Base-by-base conservation (phyloP, 2,329 filamentous ascomycete genomes). In the Scolecobasidium constrictum region DNA sequence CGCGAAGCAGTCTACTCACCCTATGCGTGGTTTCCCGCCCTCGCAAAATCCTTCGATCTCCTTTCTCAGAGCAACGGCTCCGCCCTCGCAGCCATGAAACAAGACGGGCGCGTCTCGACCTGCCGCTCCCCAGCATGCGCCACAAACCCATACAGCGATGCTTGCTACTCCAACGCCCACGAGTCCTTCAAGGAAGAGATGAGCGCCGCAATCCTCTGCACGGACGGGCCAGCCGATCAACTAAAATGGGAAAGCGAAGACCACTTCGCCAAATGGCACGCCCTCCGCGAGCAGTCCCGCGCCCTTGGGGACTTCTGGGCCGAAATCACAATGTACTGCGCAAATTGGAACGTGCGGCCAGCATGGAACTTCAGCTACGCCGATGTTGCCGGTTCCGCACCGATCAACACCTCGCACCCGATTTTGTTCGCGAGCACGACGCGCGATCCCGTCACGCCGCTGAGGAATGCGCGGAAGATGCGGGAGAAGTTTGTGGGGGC, bases 221-320 rank as follows among this genome's bases (percentile, higher is more conserved):
- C 66, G 11, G 60, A 60, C 5, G 44, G 56, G 2, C 26, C 37
- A 5, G 36, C 28, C 34, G 21, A 20, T 33, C 46, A 9, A 47
- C 49, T 4, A 41, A 47, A 40, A 37, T 51, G 23, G 50, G 49
- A 3, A 52, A 31, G 41, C 1, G 15, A n/a, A 31, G 36, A 40
- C 22, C 40, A 48, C 1, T 66, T 65, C 46, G 46, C 51, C 20
- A 51, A 56, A 5, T 60, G 54, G 52, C 44, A 58, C 12, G 44
- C 54, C 4, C 50, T 66, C 6, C 51, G 57, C 5, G 45, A 42
- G 3, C 48, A 61, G 3, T 62, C 59, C 2, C 60, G 61, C 0
- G 54, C 55, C 3, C 50, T 57, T 2, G 64, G 62, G 11, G 55
- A 57, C 3, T 54, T 61, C 28, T 67, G 64, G 65, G 47, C 62